Base-by-base conservation (phyloP, 148 eudicot species). In the Simmondsia chinensis region DNA sequence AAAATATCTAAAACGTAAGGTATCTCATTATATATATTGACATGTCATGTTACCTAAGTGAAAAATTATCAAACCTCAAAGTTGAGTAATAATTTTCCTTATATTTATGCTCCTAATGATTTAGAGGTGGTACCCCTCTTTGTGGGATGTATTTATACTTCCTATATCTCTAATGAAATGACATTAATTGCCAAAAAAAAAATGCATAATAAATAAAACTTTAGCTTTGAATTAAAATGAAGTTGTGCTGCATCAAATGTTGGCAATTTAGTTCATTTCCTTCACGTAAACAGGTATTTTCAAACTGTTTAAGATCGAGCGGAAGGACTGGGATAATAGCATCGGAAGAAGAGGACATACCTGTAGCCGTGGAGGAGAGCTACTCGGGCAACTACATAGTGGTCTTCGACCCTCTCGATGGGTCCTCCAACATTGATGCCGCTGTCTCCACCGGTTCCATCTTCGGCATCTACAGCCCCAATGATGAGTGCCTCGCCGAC, bases 321-420 rank as follows among this genome's bases (percentile, higher is more conserved):
- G 97, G 97, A 41, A 82, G 97, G 58, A 91, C 97, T 23, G 97
- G 97, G 30, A 91, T 85, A 12, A 91, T 91, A 53, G 97, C 97
- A 57, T 91, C 97, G 9, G 97, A 91, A 66, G 97, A 91, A 64
- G 97, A 91, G 56, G 97, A 91, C 60, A 94, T 85, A 6, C 97
- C 97, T 4, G 97, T 91, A 34, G 97, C 97, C 1, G 97, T 91
- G 30, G 97, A 91, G 54, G 97, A 91, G 79, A 91, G 94, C 56
- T 85, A 85, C 70, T 91, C 97, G 1, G 97, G 97, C 19, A 91
- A 91, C 73, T 91, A 85, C 73, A 91, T 91, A 58, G 97, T 82
- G 22, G 97, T 91, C 11, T 91, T 91, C 53, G 97, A 91, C 52
- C 97, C 97, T 11, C 95, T 91, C 37, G 97, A 91, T 49, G 97